Conservation (phyloP, 176 grass and related monocot genomes). For the Carex littledalei region DNA sequence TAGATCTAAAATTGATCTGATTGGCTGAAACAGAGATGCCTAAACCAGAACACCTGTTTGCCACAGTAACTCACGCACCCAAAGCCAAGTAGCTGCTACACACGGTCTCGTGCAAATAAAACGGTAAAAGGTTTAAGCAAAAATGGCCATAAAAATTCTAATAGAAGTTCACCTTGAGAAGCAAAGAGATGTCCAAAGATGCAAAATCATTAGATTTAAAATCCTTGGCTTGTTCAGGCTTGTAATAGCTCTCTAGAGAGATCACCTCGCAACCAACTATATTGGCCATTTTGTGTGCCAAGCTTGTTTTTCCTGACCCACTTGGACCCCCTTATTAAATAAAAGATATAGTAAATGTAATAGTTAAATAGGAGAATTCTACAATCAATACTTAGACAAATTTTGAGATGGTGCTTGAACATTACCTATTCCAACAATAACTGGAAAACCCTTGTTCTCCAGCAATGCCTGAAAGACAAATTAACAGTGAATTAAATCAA, state of each 20-base stretch:
- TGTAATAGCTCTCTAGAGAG: slow-evolving; percentile 97
- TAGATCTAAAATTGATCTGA: background rate
- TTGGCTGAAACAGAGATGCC: background rate
- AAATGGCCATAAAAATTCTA: background rate
- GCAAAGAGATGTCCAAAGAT: slow-evolving; percentile 87
- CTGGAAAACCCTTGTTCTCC: slow-evolving; percentile 96
- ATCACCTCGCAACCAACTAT: slow-evolving; percentile 99
- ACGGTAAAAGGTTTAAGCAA: background rate
- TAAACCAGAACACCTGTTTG: background rate
- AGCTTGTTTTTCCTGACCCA: slow-evolving; percentile 96
- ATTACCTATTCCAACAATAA: slow-evolving; percentile 98
- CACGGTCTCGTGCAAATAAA: background rate
- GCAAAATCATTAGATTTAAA: slow-evolving; percentile 97
- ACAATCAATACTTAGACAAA: background rate
- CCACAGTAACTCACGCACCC: background rate
- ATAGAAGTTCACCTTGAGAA: slow-evolving; percentile 56
- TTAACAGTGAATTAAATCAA: slow-evolving; percentile 10
- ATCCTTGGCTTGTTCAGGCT: slow-evolving; percentile 92
- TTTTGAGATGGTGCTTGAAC: background rate
- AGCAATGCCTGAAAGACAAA: slow-evolving; percentile 66
- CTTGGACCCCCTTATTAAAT: slow-evolving; percentile 69
- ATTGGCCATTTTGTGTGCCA: slow-evolving; percentile 98
- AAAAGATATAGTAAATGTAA: background rate
- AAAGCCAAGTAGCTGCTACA: background rate
- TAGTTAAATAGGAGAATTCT: background rate